These are phyloP conservation scores for Sesbania bispinosa DNA, from an alignment of 306 rosid species.

Conservation along the genomic window DNA sequence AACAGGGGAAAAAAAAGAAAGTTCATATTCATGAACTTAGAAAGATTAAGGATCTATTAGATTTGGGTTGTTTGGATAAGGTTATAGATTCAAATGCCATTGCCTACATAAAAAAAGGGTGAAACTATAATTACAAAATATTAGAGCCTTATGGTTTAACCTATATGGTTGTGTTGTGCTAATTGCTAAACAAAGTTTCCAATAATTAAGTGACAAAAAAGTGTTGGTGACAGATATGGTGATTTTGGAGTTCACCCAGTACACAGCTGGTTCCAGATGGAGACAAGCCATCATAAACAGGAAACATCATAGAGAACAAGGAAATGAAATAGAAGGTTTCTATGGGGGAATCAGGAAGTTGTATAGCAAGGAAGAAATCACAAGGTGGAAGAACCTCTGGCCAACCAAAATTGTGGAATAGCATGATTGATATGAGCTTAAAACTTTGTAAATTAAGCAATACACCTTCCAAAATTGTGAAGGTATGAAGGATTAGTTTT, in stretches of 20 bases:
- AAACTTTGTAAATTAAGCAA: conserved; percentile 16
- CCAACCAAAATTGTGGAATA: conserved; percentile 51
- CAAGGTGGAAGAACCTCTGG: conserved; percentile 73
- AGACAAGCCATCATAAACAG: conserved; percentile 61
- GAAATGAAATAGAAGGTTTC: conserved; percentile 76
- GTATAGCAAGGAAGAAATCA: conserved; percentile 55
- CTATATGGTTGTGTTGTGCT: background rate
- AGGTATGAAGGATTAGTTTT: background rate
- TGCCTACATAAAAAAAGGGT: too few species aligned
- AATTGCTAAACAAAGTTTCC: background rate
- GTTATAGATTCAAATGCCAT: too few species aligned
- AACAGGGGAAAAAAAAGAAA: too few species aligned
- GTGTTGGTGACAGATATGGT: conserved; percentile 53
- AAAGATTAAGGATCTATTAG: too few species aligned
- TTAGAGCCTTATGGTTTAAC: too few species aligned
- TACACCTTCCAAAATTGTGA: conserved; percentile 21
- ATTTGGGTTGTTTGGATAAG: too few species aligned
- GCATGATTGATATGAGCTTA: background rate
- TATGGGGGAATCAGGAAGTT: conserved; percentile 90
- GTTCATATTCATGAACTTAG: too few species aligned
- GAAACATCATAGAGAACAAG: conserved; percentile 70
- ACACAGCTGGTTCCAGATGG: conserved; percentile 74
- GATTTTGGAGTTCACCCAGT: conserved; percentile 81
- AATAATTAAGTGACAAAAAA: conserved; percentile 8
- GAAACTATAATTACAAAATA: too few species aligned